Base-by-base conservation (phyloP, 2,329 filamentous ascomycete species). In the Raffaelea ambrosiae region DNA sequence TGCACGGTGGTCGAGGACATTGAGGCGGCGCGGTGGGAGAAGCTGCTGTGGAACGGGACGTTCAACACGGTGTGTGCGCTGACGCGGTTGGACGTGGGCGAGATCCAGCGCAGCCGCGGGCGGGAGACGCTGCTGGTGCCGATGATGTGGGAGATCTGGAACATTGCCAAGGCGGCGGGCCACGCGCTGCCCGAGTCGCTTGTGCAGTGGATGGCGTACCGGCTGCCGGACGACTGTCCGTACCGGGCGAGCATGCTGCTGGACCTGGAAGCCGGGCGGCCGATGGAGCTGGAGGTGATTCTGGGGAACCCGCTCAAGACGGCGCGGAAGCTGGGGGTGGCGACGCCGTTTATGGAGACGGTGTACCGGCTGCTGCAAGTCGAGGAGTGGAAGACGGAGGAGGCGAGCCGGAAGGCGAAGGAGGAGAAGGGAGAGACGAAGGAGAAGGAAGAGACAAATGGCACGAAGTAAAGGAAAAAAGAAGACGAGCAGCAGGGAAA, bases 141-240 rank as follows among this genome's bases (percentile, higher is more conserved):
- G 39, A 59, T 63, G 31, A 66, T 65, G 62, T 40, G 57, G 46
- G 63, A 65, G 57, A 57, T 66, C 14, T 59, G 59, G 19, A 46
- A 51, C 11, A 54, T 62, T n/a, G 63, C 63, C 11, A 53, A 54
- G 44, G 62, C 63, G 4, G 60, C 54, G 40, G 63, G 62, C n/a
- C 58, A 65, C 48, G 8, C 33, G 16, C 40, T 52, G 39, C 26
- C 29, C 14, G 53, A 55, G 5, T 52, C 63, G 33, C 46, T 62
- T 40, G 60, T 59, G 38, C 51, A 56, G 35, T 40, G 57, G 46
- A 57, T 64, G 33, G 59, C 63, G n/a, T 55, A 54, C 46, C 59
- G 61, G 49, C 53, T 65, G 36, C 45, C 46, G 0, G 36, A 56
- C n/a, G 59, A 61, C 1, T 59, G 57, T 4, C 52, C 41, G 19